Conservation (phyloP, 495 filamentous ascomycete species). For the Hyaloscypha hepaticicola region DNA sequence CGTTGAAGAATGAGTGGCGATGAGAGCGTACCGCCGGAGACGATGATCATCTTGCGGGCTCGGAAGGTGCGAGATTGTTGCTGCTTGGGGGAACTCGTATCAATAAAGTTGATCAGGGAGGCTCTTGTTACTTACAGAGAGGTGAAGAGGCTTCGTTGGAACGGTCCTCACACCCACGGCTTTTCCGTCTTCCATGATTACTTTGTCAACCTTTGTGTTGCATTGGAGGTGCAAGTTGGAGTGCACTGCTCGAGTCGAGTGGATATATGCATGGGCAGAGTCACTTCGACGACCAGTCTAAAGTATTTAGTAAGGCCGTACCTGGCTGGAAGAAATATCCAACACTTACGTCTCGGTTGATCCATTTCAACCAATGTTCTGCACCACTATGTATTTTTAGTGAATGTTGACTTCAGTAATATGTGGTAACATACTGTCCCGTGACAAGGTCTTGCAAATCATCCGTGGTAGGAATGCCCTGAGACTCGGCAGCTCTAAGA, state of each 20-base stretch:
- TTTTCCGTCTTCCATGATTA: slow-evolving; percentile 69
- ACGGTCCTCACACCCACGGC: slow-evolving; percentile 62
- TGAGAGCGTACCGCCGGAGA: slow-evolving; percentile 77
- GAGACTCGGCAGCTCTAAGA: slow-evolving; percentile 72
- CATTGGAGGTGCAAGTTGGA: slow-evolving; percentile 72
- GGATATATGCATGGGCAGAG: slow-evolving; percentile 73
- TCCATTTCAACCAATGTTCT: slow-evolving; percentile 67
- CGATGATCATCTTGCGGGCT: slow-evolving; percentile 75
- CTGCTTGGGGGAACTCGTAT: slow-evolving; percentile 41
- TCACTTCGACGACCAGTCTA: slow-evolving; percentile 68
- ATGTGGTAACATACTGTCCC: slow-evolving; percentile 44
- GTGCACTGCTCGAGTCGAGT: slow-evolving; percentile 64
- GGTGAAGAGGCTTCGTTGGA: slow-evolving; percentile 53
- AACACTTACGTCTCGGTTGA: slow-evolving; percentile 65
- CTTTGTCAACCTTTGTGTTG: slow-evolving; percentile 81
- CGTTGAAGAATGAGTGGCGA: slow-evolving; percentile 78
- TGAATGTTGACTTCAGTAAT: not conserved
- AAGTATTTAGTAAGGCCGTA: slow-evolving; percentile 12
- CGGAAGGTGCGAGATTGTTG: slow-evolving; percentile 56
- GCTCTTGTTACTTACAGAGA: slow-evolving; percentile 31
- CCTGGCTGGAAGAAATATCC: no score
- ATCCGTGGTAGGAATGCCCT: slow-evolving; percentile 71
- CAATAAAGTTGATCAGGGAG: slow-evolving; percentile 37
- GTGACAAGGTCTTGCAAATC: slow-evolving; percentile 69
- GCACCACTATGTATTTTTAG: slow-evolving; percentile 43